These are phyloP conservation scores for Amanita brunnescens DNA, from an alignment of 768 basidiomycete genomes.

Conservation along the genomic window DNA sequence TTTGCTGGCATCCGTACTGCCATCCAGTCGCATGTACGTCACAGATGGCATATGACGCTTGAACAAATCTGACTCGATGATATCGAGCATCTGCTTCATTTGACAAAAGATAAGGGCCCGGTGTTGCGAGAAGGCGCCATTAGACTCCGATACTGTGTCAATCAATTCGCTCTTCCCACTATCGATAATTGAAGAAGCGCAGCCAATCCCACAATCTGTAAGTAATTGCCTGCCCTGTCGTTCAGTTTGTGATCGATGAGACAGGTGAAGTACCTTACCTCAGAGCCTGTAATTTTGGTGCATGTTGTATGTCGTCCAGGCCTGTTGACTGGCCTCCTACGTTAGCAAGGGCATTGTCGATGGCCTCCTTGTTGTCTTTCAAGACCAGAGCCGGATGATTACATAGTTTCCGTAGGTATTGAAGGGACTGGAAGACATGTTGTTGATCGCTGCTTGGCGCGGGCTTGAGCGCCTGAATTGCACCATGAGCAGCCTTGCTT, in stretches of 20 bases:
- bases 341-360: constrained; percentile 47
- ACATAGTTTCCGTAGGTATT: constrained; percentile 95
- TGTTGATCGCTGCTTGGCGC: constrained; percentile 42
- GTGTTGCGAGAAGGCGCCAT: constrained; percentile 77
- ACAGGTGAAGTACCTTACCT: constrained; percentile 40
- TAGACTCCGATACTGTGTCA: constrained; percentile 47
- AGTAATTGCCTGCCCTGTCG: constrained; percentile 69
- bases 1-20: constrained; percentile 84
- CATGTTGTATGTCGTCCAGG: constrained; percentile 78
- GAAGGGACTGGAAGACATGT: constrained; percentile 95
- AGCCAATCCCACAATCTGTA: constrained; percentile 89
- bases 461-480: constrained; percentile 34
- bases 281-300: constrained; percentile 88
- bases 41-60: constrained; percentile 88
- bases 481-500: constrained; percentile 69
- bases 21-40: constrained; percentile 97
- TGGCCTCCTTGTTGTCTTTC: constrained; percentile 59
- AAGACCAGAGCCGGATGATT: constrained; percentile 94
- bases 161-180: constrained; percentile 58
- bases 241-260: background rate
- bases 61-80: constrained; percentile 93
- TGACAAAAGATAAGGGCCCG: constrained; percentile 99
- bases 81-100: constrained; percentile 98
- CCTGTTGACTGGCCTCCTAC: constrained; percentile 36
- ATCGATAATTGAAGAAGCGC: constrained; percentile 36